phyloP scores from a whole-genome alignment of 1,284 basidiomycete species.

The Pholiota adiposa region DNA sequence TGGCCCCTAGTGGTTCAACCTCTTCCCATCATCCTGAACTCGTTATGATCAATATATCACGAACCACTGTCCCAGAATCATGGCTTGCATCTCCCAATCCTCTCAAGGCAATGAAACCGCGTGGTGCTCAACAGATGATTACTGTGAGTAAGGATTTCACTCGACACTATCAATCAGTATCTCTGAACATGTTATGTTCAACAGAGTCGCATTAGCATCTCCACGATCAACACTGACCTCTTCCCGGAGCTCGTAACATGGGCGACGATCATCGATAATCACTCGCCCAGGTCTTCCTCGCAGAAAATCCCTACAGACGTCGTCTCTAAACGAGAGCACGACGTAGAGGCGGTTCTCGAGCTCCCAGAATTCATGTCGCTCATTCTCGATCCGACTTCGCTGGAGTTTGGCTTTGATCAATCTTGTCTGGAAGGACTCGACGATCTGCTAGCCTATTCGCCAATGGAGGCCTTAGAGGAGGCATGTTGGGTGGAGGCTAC shows the following conservation, averaged over 20 bases:
- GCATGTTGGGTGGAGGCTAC: conserved; percentile 36
- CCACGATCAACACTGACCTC: conserved; percentile 32
- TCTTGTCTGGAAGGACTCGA: conserved; percentile 43
- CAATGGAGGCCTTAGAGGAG: conserved; percentile 37
- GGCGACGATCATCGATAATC: conserved; percentile 29
- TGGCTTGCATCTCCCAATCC: conserved; percentile 14
- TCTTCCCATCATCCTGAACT: background rate
- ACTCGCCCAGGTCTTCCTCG: conserved; percentile 19
- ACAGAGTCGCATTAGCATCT: conserved; percentile 25
- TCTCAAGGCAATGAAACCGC: background rate
- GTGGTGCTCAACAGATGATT: conserved; percentile 10
- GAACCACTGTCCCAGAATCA: conserved; percentile 20
- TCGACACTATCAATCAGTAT: background rate
- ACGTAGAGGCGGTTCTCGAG: conserved; percentile 18
- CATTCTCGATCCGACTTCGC: conserved; percentile 38
- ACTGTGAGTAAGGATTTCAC: conserved; percentile 12
- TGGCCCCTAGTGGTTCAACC: background rate
- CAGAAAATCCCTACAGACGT: conserved; percentile 27
- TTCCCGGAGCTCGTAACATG: conserved; percentile 33
- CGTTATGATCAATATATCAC: conserved; percentile 22
- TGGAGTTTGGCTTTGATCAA: conserved; percentile 39
- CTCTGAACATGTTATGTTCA: background rate
- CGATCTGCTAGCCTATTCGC: conserved; percentile 38
- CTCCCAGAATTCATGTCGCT: conserved; percentile 15
- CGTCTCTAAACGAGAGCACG: conserved; percentile 18